These are phyloP conservation scores for Fusarium nelsonii DNA, from an alignment of 2,329 filamentous ascomycete species.

Conservation along the genomic window DNA sequence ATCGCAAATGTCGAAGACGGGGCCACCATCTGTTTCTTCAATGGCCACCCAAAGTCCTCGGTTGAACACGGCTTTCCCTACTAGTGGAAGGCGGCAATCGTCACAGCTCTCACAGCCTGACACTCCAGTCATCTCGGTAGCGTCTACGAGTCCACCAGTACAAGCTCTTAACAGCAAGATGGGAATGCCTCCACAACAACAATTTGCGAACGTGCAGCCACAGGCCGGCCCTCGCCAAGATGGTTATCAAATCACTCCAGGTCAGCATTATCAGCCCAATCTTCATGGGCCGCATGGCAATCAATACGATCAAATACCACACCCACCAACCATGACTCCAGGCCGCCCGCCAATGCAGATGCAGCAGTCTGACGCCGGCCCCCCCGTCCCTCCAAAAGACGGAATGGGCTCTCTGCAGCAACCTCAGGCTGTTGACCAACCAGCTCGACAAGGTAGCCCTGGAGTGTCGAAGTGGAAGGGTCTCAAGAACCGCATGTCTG, in stretches of 20 bases:
- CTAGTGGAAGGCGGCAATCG: slow-evolving; percentile 29
- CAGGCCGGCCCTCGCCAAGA: slow-evolving; percentile 9
- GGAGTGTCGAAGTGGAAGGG: slow-evolving; percentile 52
- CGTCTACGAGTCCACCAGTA: slow-evolving; percentile 30
- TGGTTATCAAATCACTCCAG: slow-evolving; percentile 26
- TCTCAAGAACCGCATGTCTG: slow-evolving; percentile 51
- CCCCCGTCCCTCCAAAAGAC: slow-evolving; percentile 35
- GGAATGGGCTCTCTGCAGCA: slow-evolving; percentile 14
- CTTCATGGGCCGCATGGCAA: slow-evolving; percentile 11
- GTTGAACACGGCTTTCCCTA: slow-evolving; percentile 26
- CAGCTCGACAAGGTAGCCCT: slow-evolving; percentile 37
- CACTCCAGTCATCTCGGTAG: slow-evolving; percentile 29
- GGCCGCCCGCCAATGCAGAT: slow-evolving; percentile 37
- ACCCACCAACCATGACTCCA: slow-evolving; percentile 25
- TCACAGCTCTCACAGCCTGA: slow-evolving; percentile 26
- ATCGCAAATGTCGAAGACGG: slow-evolving; percentile 42
- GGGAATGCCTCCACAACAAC: slow-evolving; percentile 25
- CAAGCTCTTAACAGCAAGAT: slow-evolving; percentile 33
- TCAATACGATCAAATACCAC: slow-evolving; percentile 26
- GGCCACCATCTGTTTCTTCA: slow-evolving; percentile 44
- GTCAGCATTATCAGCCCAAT: slow-evolving; percentile 29
- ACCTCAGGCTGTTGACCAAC: slow-evolving; percentile 19
- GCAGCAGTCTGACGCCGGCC: slow-evolving; percentile 14
- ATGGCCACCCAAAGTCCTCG: slow-evolving; percentile 46
- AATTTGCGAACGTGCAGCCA: neutral